A percentile compares a stretch with the other conserved stretches of the same genome.
These are phyloP conservation scores for Isabelozyma rhagii DNA, from an alignment of 805 yeast species.

Conservation along the genomic window DNA sequence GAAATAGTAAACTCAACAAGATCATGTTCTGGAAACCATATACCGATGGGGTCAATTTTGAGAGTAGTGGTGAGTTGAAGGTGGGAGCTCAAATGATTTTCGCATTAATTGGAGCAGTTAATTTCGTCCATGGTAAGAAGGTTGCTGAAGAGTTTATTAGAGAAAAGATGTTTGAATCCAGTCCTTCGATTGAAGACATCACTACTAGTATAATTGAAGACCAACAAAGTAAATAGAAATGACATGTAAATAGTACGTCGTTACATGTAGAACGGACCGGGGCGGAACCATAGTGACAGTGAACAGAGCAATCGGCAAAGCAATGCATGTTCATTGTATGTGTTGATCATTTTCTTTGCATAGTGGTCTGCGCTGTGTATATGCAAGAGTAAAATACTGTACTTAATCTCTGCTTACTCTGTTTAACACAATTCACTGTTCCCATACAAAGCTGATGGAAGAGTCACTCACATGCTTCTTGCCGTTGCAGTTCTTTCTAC, in stretches of 20 bases:
- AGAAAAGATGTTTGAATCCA: conserved; percentile 41
- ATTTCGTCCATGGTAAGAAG: conserved; percentile 56
- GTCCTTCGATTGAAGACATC: conserved; percentile 30
- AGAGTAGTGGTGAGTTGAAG: conserved; percentile 53
- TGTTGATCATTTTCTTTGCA: no score
- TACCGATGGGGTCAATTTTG: conserved; percentile 43
- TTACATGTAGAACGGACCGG: conserved; percentile 52
- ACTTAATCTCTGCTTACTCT: no score
- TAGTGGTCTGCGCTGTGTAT: no score
- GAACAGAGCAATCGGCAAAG: no score
- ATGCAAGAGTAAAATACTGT: no score
- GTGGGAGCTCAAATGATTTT: conserved; percentile 52
- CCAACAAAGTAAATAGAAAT: conserved; percentile 38
- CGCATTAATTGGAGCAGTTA: conserved; percentile 69
- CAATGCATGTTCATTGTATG: no score
- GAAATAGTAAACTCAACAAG: conserved; percentile 43
- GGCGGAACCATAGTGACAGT: conserved; percentile 33
- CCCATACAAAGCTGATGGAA: no score
- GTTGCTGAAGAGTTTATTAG: conserved; percentile 58
- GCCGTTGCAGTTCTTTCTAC: no score
- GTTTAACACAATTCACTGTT: no score
- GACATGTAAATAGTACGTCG: conserved; percentile 45
- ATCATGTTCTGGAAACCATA: conserved; percentile 67
- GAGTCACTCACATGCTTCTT: no score
- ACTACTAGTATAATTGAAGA: conserved; percentile 20